A percentile compares a stretch with the other conserved stretches of the same genome.
These are phyloP conservation scores for Pezicula rhizophila DNA, from an alignment of 2,329 filamentous ascomycete genomes.

Conservation along the genomic window DNA sequence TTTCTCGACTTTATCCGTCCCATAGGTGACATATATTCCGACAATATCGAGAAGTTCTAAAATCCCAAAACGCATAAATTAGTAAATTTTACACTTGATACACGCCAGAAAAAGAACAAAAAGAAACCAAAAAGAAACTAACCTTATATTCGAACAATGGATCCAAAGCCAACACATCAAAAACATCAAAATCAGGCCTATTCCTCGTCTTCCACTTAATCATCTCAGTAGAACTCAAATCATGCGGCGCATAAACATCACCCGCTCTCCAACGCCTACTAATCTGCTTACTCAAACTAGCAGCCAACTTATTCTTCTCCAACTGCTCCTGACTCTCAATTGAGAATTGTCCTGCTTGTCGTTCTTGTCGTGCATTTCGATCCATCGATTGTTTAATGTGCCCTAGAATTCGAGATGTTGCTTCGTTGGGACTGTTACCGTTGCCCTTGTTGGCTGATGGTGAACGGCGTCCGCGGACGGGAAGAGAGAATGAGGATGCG, in stretches of 20 bases:
- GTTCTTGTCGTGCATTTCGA: background rate
- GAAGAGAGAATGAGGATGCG: no score
- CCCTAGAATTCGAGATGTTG: no score
- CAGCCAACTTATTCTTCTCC: constrained; percentile 24
- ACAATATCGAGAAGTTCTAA: constrained; percentile 88
- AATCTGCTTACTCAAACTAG: constrained; percentile 57
- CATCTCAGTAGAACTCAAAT: constrained; percentile 74
- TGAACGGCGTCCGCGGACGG: no score
- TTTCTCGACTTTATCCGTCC: constrained; percentile 76
- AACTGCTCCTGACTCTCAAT: constrained; percentile 5
- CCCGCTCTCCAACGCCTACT: constrained; percentile 68
- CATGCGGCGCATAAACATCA: constrained; percentile 87
- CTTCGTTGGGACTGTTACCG: no score
- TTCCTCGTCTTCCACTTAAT: constrained; percentile 65
- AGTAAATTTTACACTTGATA: no score
- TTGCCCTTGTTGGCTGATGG: background rate
- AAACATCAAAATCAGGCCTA: constrained; percentile 58
- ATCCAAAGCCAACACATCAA: constrained; percentile 74
- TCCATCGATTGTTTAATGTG: background rate
- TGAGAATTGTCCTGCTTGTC: background rate
- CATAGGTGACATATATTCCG: constrained; percentile 78
- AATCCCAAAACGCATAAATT: background rate
- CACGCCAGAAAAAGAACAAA: no score
- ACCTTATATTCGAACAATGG: constrained; percentile 87
- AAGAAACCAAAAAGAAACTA: constrained; percentile 22